Evolutionary conservation across 2,329 filamentous ascomycete species (phyloP).

Genomic region (Fusarium coicis): DNA sequence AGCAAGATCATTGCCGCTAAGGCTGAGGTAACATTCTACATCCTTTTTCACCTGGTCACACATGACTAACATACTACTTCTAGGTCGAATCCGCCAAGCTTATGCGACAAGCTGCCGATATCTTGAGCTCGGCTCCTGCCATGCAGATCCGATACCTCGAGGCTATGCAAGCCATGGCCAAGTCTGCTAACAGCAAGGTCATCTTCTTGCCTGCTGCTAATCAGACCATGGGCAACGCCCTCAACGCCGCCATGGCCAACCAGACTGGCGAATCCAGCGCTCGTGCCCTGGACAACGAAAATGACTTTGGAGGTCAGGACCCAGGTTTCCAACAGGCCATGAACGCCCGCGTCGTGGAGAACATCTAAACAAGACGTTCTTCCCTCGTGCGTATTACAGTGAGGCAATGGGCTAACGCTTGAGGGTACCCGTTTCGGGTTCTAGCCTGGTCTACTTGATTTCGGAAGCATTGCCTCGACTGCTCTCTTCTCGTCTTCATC

Average conservation of each 20-base stretch:
- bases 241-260: slow-evolving; percentile 57
- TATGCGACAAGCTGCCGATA: slow-evolving; percentile 93
- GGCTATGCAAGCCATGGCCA: slow-evolving; percentile 99
- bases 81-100: slow-evolving; percentile 92
- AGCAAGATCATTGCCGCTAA: slow-evolving; percentile 98
- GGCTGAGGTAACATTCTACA: slow-evolving; percentile 69
- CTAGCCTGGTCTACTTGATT: slow-evolving; percentile 53
- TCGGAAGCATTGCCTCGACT: slow-evolving; percentile 32
- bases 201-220: slow-evolving; percentile 77
- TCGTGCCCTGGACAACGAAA: slow-evolving; percentile 54
- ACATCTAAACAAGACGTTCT: slow-evolving; percentile 69
- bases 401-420: slow-evolving; percentile 47
- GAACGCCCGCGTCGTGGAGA: slow-evolving; percentile 84
- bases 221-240: slow-evolving; percentile 64
- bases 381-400: slow-evolving; percentile 18
- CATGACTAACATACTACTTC: not conserved
- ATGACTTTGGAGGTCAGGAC: slow-evolving; percentile 65
- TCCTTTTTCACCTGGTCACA: not conserved
- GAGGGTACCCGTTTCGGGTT: slow-evolving; percentile 40
- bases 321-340: slow-evolving; percentile 80
- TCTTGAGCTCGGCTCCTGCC: slow-evolving; percentile 87
- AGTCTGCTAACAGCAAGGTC: slow-evolving; percentile 88
- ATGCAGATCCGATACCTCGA: slow-evolving; percentile 99
- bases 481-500: slow-evolving; percentile 36
- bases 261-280: slow-evolving; percentile 62